Evolutionary conservation across 2,329 filamentous ascomycete species (phyloP).

Genomic region (Fusarium keratoplasticum): DNA sequence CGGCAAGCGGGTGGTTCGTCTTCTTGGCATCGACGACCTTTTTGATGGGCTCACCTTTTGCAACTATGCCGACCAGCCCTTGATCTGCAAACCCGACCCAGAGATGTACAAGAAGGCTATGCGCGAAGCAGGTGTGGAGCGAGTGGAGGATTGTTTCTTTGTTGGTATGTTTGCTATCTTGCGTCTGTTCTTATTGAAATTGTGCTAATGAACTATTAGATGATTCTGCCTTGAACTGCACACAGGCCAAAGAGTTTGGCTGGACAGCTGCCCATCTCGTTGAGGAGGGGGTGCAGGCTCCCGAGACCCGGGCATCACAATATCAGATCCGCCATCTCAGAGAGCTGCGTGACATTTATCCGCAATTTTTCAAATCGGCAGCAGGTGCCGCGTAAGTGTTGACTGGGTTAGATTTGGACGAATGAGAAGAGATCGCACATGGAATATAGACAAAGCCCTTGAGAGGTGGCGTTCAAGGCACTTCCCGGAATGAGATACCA

Average conservation of each 20-base stretch:
- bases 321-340: slow-evolving; percentile 81
- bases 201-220: slow-evolving; percentile 62
- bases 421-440: background rate
- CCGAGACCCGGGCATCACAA: slow-evolving; percentile 73
- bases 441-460: slow-evolving; percentile 3
- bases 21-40: slow-evolving; percentile 85
- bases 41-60: slow-evolving; percentile 98
- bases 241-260: slow-evolving; percentile 79
- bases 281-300: slow-evolving; percentile 76
- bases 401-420: background rate
- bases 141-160: slow-evolving; percentile 84
- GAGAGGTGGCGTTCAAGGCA: slow-evolving; percentile 31
- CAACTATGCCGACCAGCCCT: slow-evolving; percentile 79
- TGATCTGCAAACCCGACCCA: slow-evolving; percentile 88
- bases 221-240: slow-evolving; percentile 87
- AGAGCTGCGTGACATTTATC: slow-evolving; percentile 81
- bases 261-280: slow-evolving; percentile 91
- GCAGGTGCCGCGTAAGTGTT: slow-evolving; percentile 1
- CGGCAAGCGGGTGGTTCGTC: slow-evolving; percentile 80
- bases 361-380: slow-evolving; percentile 82
- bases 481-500: slow-evolving; percentile 23
- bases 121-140: slow-evolving; percentile 79
- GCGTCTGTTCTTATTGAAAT: background rate
- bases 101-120: slow-evolving; percentile 92
- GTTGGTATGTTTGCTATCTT: slow-evolving; percentile 74